Percentiles rank a stretch among this genome's conserved stretches.
These are phyloP conservation scores for Physcomitrellopsis africana DNA, from an alignment of 225 moss, liverwort and hornwort species.

Conservation along the genomic window DNA sequence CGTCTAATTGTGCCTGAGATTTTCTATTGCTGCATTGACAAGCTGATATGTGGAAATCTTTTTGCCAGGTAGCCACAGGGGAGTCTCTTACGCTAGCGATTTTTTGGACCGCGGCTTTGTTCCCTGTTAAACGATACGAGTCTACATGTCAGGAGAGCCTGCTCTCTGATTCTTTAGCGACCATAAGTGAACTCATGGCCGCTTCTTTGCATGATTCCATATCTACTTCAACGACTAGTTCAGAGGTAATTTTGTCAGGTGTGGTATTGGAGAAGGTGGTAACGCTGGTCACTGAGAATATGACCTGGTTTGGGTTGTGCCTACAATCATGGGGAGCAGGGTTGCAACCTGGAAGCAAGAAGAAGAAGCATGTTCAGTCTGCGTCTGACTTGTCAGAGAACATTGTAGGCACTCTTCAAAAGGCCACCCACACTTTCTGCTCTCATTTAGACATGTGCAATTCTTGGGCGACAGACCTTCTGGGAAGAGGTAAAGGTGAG, in stretches of 20 bases:
- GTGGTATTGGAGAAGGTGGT: slow-evolving; percentile 49
- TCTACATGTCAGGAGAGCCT: slow-evolving; percentile 27
- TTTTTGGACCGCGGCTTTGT: slow-evolving; percentile 58
- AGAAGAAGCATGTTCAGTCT: slow-evolving; percentile 74
- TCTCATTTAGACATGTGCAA: slow-evolving; percentile 51
- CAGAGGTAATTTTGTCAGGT: slow-evolving; percentile 42
- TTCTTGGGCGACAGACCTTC: slow-evolving; percentile 40
- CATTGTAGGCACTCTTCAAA: slow-evolving; percentile 50
- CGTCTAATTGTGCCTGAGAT: slow-evolving; percentile 16
- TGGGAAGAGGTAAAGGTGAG: slow-evolving; percentile 43
- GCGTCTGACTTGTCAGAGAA: slow-evolving; percentile 35
- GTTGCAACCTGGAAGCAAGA: slow-evolving; percentile 74
- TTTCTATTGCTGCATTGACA: not conserved
- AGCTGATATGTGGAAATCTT: slow-evolving; percentile 20
- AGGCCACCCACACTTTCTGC: slow-evolving; percentile 46
- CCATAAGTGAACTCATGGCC: slow-evolving; percentile 37
- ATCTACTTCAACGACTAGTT: slow-evolving; percentile 22
- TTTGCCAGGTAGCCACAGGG: slow-evolving; percentile 35
- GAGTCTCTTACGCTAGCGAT: slow-evolving; percentile 52
- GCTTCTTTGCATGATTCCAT: slow-evolving; percentile 50
- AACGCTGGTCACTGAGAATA: slow-evolving; percentile 68
- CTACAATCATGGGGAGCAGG: slow-evolving; percentile 79
- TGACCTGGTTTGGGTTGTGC: slow-evolving; percentile 86
- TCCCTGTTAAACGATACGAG: slow-evolving; percentile 43
- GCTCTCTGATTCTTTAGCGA: slow-evolving; percentile 41